Base-by-base conservation (phyloP, 2,329 filamentous ascomycete genomes). In the Ophiosphaerella herpotricha region DNA sequence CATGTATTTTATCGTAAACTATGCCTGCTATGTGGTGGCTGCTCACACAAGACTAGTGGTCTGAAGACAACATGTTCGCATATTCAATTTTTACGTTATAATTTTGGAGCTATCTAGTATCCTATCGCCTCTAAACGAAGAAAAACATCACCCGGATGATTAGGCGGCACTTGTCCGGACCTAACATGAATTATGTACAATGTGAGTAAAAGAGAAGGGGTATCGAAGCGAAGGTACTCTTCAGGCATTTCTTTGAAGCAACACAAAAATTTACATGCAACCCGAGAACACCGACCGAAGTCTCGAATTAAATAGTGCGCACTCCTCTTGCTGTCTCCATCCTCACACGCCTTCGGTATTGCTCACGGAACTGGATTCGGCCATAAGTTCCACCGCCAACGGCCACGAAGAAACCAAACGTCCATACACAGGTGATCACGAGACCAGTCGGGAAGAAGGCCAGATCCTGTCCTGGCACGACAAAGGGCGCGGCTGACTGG, bases 391-490 rank as follows among this genome's bases (percentile, higher is more conserved):
- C 88, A 48, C 81, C 80, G 3, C 81, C 86, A 18, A 80, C 82
- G 0, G 71, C 70, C 6, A 85, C 43, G 23, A 86, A 83, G 16
- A 88, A 70, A 26, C 58, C 52, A 0, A 80, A 55, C 2, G 84
- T 71, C 86, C 88, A 91, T 11, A 81, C 63, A 34, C 80, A 75
- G 2, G 83, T 87, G 61, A 91, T 79, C 58, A 89, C 75, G n/a
- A 87, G 75, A 14, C 88, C 88, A 26, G 87, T 76, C 7, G 88
- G 88, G 71, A 89, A 86, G 52, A 90, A 83, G 61, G 88, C 78
- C 46, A 91, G 79, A 52, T 83, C 80, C 34, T 84, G 80, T 38
- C 88, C 88, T 0, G 88, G 88, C 1, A 91, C 75, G 12, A 89
- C 78, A 58, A 91, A 91, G 1, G 86, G 83, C 12, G 61, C 62